These are phyloP conservation scores for Penicillium malachiteum DNA, from an alignment of 495 filamentous ascomycete species.

Conservation along the genomic window DNA sequence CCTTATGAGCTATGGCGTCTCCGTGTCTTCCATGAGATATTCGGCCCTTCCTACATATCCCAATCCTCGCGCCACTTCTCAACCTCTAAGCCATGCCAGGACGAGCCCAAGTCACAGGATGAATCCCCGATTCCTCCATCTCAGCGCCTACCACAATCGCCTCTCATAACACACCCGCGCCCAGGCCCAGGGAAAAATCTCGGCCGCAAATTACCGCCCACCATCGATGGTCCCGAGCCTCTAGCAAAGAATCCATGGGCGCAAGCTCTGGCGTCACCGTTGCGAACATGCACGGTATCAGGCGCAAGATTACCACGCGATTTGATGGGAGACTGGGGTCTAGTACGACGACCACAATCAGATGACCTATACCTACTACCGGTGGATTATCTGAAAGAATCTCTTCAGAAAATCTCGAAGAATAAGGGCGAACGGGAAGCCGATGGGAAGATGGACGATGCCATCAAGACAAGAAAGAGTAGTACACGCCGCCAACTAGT, in stretches of 20 bases:
- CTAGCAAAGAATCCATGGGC: constrained; percentile 47
- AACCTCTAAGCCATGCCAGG: constrained; percentile 2
- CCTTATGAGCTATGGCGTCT: constrained; percentile 40
- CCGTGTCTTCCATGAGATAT: constrained; percentile 26
- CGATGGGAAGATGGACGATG: too few relatives aligned
- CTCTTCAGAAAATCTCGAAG: constrained; percentile 2
- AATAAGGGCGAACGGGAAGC: neutral
- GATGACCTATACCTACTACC: constrained; percentile 61
- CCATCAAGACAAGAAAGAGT: neutral
- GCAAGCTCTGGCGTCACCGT: constrained; percentile 60
- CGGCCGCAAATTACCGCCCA: constrained; percentile 25
- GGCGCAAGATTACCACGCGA: constrained; percentile 54
- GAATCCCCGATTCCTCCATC: constrained; percentile 26
- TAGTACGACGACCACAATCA: constrained; percentile 57
- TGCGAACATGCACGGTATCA: constrained; percentile 63
- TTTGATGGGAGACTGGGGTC: constrained; percentile 62
- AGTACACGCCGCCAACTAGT: constrained; percentile 15
- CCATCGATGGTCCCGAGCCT: constrained; percentile 43
- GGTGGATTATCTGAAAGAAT: constrained; percentile 39
- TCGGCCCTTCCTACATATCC: constrained; percentile 6
- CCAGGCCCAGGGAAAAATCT: constrained; percentile 26
- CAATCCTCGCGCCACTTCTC: constrained; percentile 10
- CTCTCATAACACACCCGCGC: constrained; percentile 25
- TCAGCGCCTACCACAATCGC: constrained; percentile 42
- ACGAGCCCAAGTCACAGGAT: neutral